Evolutionary conservation across 2,329 filamentous ascomycete genomes (phyloP), one percentile per base, ranked within the genome.

Genomic region (Chaetoscypha palmicola): DNA sequence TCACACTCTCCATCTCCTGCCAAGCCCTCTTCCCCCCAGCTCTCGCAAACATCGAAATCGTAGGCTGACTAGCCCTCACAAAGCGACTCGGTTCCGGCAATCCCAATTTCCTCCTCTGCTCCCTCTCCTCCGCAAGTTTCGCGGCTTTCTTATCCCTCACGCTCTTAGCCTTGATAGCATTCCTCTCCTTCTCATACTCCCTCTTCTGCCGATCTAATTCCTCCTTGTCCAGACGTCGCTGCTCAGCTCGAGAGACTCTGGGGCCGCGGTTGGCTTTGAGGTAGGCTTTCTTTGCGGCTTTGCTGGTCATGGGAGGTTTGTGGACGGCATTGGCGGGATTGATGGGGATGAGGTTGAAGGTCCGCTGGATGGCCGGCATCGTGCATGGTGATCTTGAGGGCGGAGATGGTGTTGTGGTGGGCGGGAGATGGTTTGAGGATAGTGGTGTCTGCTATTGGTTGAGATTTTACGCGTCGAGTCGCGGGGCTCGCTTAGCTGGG

Each of bases 41-140:
- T 26, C 64, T 62, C 5, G 76, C 61, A 45, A 81, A 81, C 26
- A 68, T 58, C 14, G 74, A 66, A 49, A 81, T 76, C 0, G 71
- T 76, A 32, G 71, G 71, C 57, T 81, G 77, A 24, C 76, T 79
- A 0, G 76, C 71, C 26, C 70, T 66, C 3, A 76, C 72, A 38
- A 48, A 52, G 47, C 43, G 54, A 10, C 66, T 66, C n/a, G 74
- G 66, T 3, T 78, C 61, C 11, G 77, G 77, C 46, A 76, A 45
- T 0, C 76, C 73, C 42, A 66, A 70, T 49, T 65, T 71, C 54
- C 64, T 73, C 62, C 70, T 75, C 40, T 65, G 68, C n/a, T 72
- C 68, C 34, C 62, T 64, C 46, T 72, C 70, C 5, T 66, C 67
- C 20, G 66, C 58, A 38, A 76, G 74, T 54, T 72, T 77, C 12